Evolutionary conservation across 2,329 filamentous ascomycete species (phyloP).

Genomic region (Pezicula neosporulosa): DNA sequence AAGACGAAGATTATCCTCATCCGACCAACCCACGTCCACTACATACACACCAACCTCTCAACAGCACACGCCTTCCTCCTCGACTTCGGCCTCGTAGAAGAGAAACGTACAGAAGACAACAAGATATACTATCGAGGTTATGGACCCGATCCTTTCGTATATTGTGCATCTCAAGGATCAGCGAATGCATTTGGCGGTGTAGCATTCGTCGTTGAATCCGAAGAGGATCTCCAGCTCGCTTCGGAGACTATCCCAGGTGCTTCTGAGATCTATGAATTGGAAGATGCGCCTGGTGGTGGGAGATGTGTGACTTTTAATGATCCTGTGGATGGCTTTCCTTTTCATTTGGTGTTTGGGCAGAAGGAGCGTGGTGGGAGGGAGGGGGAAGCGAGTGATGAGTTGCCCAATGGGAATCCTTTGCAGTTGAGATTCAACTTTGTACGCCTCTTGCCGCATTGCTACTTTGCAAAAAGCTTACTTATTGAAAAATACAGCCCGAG

Average conservation of each 20-base stretch:
- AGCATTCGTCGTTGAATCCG: conserved; percentile 4
- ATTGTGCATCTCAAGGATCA: conserved; percentile 5
- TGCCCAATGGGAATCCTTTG: not conserved
- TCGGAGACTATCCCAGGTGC: conserved; percentile 35
- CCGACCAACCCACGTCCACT: not conserved
- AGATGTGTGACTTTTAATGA: conserved; percentile 43
- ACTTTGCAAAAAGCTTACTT: too few relatives aligned
- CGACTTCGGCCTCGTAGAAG: conserved; percentile 30
- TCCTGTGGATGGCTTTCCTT: conserved; percentile 26
- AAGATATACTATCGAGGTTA: conserved; percentile 12
- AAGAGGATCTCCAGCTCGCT: conserved; percentile 9
- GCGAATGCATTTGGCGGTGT: conserved; percentile 5
- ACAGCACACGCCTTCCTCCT: not conserved
- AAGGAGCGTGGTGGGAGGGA: not conserved
- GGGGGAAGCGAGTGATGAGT: not conserved
- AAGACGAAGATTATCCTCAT: not conserved
- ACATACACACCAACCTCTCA: not conserved
- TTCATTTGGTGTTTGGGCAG: conserved; percentile 14
- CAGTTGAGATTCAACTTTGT: conserved; percentile 6
- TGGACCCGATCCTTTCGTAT: conserved; percentile 8
- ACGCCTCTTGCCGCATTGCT: not conserved
- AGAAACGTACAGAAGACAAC: conserved; percentile 8
- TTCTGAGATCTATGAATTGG: conserved; percentile 40
- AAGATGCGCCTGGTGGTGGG: conserved; percentile 49
- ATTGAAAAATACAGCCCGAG: not conserved